Base-by-base conservation (phyloP, 306 rosid species). In the Casuarina equisetifolia region DNA sequence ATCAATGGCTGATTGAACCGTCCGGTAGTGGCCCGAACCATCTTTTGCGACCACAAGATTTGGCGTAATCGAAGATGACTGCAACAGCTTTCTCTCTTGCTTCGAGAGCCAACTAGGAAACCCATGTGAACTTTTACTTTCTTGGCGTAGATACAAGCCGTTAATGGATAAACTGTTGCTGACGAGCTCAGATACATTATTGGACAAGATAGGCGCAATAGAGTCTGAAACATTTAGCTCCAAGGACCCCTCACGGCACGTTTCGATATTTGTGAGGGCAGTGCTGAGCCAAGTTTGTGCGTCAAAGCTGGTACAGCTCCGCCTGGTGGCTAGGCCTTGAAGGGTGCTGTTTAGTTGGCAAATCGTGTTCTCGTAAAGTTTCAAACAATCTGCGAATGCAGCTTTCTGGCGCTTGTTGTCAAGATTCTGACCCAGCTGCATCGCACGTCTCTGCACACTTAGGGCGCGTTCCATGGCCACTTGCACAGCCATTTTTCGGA, bases 211-310 rank as follows among this genome's bases (percentile, higher is more conserved):
- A 1, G 95, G 81, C 2, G 8, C 1, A 0, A 84, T 78, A 55
- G 87, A 84, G 17, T 85, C 78, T 1, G 87, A 58, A 3, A 90
- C 85, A 2, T 82, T 82, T 0, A 94, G 78, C 4, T 90, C 97
- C 2, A 68, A 32, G 1, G 97, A 89, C 1, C 94, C 89, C 9
- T 73, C 72, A 8, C 53, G 77, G 39, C 98, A 94, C 0, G 92
- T 88, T 8, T 83, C 82, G 2, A 92, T 76, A 91, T 88, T 89
- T 1, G 98, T 94, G 8, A 89, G 89, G n/a, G 98, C 91, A 0
- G 98, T 82, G 82, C 98, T 94, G 0, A 94, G 91, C 98, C 98
- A 94, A 0, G 97, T 94, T 50, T 94, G 98, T 0, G 93, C 92
- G 35, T 94, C 98, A 10, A 89, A 83, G 2, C 74, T 59, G 15